Evolutionary conservation across 345 rosid species (phyloP), one percentile per base, ranked within the genome.

Genomic region (Arabidopsis suecica): DNA sequence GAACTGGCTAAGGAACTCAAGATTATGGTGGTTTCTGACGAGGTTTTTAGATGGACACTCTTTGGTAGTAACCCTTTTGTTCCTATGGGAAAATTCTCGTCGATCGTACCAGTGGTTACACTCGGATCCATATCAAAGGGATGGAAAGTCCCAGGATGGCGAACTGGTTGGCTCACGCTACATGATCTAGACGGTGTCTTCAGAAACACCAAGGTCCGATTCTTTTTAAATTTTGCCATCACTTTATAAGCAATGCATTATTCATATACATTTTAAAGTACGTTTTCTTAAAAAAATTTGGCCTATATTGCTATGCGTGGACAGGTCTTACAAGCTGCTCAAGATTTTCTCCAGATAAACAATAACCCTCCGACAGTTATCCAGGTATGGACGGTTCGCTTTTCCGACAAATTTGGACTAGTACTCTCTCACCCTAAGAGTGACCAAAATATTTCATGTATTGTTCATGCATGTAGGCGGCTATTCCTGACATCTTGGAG

Each of bases 81-180:
- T 32, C 82, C 88, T 0, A 82, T 86, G 88, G 89, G 78, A 13
- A 74, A 32, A 3, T 89, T 86, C 33, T 88, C 81, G n/a, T 81
- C 84, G 1, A 82, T 80, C 23, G 86, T 80, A 16, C 90, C 88
- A 1, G 84, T 86, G 5, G 6, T 87, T 41, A 83, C 91, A 1
- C 77, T 86, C 1, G 90, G 92, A 5, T 84, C 92, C 11, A 34
- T 87, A 60, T 87, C 88, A 0, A 87, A 89, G 81, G 83, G 84
- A 68, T 87, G 84, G 86, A 54, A 62, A 5, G 89, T 87, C 14
- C 95, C 87, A 6, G 86, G 89, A 5, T 89, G 90, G 92, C 68
- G 87, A 60, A 69, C 84, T 18, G 84, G 90, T 14, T 89, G 95
- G 92, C 44, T 87, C 2, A 88, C 64, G 0, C 50, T 66, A 3